These are phyloP conservation scores for Leptographium radiaticola DNA, from an alignment of 2,329 filamentous ascomycete genomes.

Conservation along the genomic window DNA sequence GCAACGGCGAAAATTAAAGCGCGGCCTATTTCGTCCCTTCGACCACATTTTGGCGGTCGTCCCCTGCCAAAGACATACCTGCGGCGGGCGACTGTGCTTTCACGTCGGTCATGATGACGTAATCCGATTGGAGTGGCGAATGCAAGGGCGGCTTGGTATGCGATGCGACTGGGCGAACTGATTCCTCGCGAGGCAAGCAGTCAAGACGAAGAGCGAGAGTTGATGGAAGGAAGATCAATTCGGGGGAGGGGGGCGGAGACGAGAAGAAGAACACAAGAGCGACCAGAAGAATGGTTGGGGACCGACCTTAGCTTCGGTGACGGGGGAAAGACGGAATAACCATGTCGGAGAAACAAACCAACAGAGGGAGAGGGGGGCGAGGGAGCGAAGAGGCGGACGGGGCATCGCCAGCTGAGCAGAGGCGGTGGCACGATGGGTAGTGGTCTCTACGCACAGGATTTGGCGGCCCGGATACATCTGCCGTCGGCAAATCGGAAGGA, in stretches of 20 bases:
- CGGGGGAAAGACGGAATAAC: neutral
- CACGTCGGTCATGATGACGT: conserved; percentile 2
- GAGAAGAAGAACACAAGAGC: neutral
- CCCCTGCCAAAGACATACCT: neutral
- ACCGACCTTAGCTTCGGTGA: neutral
- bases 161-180: neutral
- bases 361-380: too few relatives aligned
- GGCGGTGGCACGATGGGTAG: neutral
- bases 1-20: neutral
- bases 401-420: neutral
- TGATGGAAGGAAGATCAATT: neutral
- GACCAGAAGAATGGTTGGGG: neutral
- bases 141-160: neutral
- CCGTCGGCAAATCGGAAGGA: neutral
- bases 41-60: neutral
- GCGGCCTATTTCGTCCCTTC: neutral
- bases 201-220: neutral
- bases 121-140: neutral
- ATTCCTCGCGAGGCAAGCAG: neutral
- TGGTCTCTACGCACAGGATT: neutral
- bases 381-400: neutral
- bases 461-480: neutral
- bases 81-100: neutral
- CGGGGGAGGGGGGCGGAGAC: neutral
- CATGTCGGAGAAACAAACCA: neutral